Base-by-base conservation (phyloP, 768 basidiomycete species). In the Sarcomyxa edulis region DNA sequence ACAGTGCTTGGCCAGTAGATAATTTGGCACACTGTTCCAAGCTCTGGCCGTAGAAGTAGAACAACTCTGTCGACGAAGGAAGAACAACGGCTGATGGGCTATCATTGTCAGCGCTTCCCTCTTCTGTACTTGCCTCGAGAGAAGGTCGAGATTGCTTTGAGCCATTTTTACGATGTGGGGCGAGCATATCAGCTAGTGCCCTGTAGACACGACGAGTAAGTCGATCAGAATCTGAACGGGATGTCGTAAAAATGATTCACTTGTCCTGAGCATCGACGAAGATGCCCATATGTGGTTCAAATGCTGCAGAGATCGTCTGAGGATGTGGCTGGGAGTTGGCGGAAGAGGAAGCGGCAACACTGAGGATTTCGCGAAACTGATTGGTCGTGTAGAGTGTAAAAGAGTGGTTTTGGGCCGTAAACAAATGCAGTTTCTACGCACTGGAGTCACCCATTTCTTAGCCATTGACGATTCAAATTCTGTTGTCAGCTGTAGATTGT, bases 251-350 rank as follows among this genome's bases (percentile, higher is more conserved):
- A 43, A 25, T 4, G 31, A 51, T 72, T 24, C 46, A 90, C 92
- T 84, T 91, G 70, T 97, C 92, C 55, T 98, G 96, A 22, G 96
- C 93, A 40, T 96, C 90, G 30, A 98, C 84, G 51, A 95, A 98
- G 26, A 99, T 79, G 18, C 78, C 71, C 71, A 98, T 89, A 59
- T 96, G 86, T 0, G 86, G 75, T 44, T 97, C 95, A 53, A 97
- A 97, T 5, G 90, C 82, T n/a, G 84, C 74, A 0, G 91, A 85
- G 28, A 99, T 86, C 1, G 83, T 66, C 50, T 76, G 83, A n/a
- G 71, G 69, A n/a, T n/a, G n/a, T n/a, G n/a, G n/a, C n/a, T n/a
- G n/a, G n/a, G 72, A 60, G 24, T 76, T 58, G 9, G 77, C 66
- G 28, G 70, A 69, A 7, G 69, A 47, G 10, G 66, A 62, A 25